Evolutionary conservation across 176 grass and related monocot genomes (phyloP), one percentile per base, ranked within the genome.

Genomic region (Dendrocalamus sinicus): DNA sequence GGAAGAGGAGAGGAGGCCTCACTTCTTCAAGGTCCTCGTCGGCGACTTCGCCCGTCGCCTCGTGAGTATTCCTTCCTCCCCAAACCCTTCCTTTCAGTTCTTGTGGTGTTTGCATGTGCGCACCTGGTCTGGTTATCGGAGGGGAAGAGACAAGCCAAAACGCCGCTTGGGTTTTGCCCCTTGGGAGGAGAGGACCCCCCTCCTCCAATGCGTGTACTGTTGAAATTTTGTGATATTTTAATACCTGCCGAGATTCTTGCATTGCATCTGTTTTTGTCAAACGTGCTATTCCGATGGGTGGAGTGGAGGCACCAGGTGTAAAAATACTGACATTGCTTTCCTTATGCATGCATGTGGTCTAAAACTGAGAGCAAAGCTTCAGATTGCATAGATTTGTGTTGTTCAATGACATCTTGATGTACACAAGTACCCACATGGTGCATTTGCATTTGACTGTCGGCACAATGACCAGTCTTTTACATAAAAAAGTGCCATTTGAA

Each of bases 11-110:
- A 81, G 59, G 78, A 81, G 47, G 82, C 83, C 55, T 70, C 90
- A 65, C 9, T 87, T 91, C 90, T 82, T 81, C 72, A 88, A 91
- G 86, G 72, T 88, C 71, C 72, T 91, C 86, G 9, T 86, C 59
- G 81, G 72, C 66, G 72, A 84, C 65, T 83, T 89, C 67, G 40
- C 66, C 72, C 72, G 82, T 32, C 78, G 83, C 67, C 53, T 82
- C 82, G 86, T 89, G 76, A 87, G 89, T 74, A 52, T 7, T 44
- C 59, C 63, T 3, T 35, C 26, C 24, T 1, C 59, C 62, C 48
- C n/a, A 24, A 41, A 12, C 46, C 76, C 51, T 59, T 22, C 17
- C 7, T 20, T 5, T 80, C 47, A 40, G 12, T 15, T 52, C 17
- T 13, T 46, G 37, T 19, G 39, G 10, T 80, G 39, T 59, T 51